Evolutionary conservation across 2,329 filamentous ascomycete species (phyloP), one percentile per base, ranked within the genome.

Genomic region (Diaporthe sp.): DNA sequence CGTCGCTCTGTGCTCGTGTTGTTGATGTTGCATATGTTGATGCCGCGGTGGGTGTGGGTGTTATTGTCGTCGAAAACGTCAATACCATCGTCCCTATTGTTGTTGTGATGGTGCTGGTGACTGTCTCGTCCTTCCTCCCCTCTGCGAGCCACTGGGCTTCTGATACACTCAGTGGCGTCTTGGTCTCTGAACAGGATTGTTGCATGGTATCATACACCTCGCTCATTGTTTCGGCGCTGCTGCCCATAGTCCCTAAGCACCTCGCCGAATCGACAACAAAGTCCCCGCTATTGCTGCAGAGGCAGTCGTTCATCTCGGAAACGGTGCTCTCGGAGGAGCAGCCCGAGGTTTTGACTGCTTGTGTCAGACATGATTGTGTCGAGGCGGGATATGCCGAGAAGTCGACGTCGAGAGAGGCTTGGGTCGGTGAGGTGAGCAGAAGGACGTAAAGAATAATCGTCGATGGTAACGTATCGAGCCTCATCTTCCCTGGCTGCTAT

Each of bases 251-350:
- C 10, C 84, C 87, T 10, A 90, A 78, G 76, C 88, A 90, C 10
- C 75, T 77, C 4, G 88, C 88, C 2, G 86, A 78, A 47, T 82
- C 82, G 25, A 84, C 85, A 73, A 90, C 81, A 78, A 90, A 90
- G 76, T 85, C 81, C 71, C 85, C 85, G 44, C 82, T 81, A 76
- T 90, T 88, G 75, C 80, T 78, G 78, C 88, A 90, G 1, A 90
- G 82, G 70, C 88, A 90, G 2, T 79, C 71, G 77, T 90, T 90
- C 73, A 88, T 80, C 32, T 83, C 80, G 0, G 77, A 58, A 4
- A 83, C 81, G 0, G 83, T 84, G 30, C 78, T 78, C 32, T 27
- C 15, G 19, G 84, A 84, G 5, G 81, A 80, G 80, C 88, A 90
- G 5, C 79, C 77, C n/a, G 84, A 85, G n/a, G 73, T 47, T 50